Base-by-base conservation (phyloP, 306 rosid genomes). In the Leucaena leucocephala region DNA sequence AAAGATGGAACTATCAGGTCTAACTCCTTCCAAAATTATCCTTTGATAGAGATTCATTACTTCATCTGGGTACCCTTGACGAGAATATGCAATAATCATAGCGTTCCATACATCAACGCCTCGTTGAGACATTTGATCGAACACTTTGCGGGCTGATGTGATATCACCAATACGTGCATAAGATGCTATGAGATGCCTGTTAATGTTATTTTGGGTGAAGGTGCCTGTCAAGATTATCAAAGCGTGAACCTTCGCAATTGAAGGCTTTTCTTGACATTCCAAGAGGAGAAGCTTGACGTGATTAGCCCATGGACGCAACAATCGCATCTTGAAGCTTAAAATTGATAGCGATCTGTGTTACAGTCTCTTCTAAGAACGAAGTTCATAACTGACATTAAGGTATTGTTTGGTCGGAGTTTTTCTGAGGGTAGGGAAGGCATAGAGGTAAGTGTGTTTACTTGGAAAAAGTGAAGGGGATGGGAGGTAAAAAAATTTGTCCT, bases 1-100 rank as follows among this genome's bases (percentile, higher is more conserved):
- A 8, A 83, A 85, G 46, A 82, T 78, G 16, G 86, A 88, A 79
- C 91, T 85, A 45, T 85, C 89, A 0, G 89, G 89, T 57, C 72
- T 65, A 65, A 83, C 73, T 2, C 85, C 87, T 42, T 78, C 80
- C 4, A 40, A 11, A 42, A 76, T 45, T 89, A 85, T 85, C 79
- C 8, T 70, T 42, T n/a, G 69, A 44, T 85, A 81, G 17, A 81
- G 72, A n/a, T 73, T 39, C 19, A 81, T 38, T 50, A 80, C 88
- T 81, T 88, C 81, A 61, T 42, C 43, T 5, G 83, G 73, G 75
- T 38, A 72, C 7, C 65, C 71, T 44, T 14, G 65, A 50, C 82
- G 88, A 61, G 86, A 85, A 71, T 85, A 85, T 0, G 86, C 83
- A 38, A 83, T 35, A 73, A 83, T 65, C 80, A 85, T 79, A 67